Evolutionary conservation across 2,329 filamentous ascomycete genomes (phyloP), one percentile per base, ranked within the genome.

Genomic region (Curvularia verruculosa): DNA sequence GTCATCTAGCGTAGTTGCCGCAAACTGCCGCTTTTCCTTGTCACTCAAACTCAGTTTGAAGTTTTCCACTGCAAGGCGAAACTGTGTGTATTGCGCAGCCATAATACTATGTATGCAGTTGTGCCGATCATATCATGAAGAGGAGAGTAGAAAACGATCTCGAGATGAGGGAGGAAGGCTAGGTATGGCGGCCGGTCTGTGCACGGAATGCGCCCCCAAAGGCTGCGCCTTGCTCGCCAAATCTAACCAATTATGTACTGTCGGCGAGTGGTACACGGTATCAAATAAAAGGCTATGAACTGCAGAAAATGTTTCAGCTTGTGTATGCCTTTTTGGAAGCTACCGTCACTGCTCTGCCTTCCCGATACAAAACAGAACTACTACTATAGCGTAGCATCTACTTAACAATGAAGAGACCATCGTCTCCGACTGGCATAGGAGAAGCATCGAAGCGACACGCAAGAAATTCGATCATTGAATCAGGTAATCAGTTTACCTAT

Each of bases 1-100:
- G 53, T 69, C 66, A 6, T 57, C 31, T 10, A 70, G 29, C 15
- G 69, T 67, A 2, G 59, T 61, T 23, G 28, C 37, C 6, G 43
- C 39, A 37, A 65, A 65, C 15, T 54, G 40, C 13, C 41, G 44
- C 40, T 43, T 49, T 8, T 65, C 58, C 23, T 59, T 39, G 3
- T 47, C 44, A 15, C 45, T 45, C n/a, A 65, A 46, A 1, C 46
- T 19, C 6, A n/a, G 15, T 39, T 56, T 54, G 52, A 62, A 63
- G 9, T 57, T 58, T 15, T 46, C 37, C 8, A 63, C 36, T 15
- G 41, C 54, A n/a, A 43, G 44, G 15, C 53, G 19, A 19, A 63
- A 50, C 12, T n/a, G 10, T 9, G 48, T 24, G 5, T 18, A 21
- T 10, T 47, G 29, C 6, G 10, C 12, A n/a, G 44, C 26, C 44